Conservation (phyloP, 2,329 filamentous ascomycete genomes). For the Xylaria sp. region DNA sequence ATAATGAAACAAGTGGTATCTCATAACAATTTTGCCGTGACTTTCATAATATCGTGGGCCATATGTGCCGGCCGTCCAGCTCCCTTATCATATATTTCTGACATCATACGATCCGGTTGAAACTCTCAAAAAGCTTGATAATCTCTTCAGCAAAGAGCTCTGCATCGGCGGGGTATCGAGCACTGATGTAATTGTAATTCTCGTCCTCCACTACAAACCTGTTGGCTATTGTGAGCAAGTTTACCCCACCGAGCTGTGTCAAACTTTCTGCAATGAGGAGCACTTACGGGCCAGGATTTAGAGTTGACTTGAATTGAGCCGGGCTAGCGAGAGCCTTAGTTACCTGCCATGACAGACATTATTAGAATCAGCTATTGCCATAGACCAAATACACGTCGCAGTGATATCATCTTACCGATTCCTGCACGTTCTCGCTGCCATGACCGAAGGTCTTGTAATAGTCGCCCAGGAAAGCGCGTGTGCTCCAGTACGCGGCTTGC, state of each 20-base stretch:
- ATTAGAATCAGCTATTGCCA: constrained; percentile 20
- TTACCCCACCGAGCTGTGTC: background rate
- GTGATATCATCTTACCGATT: constrained; percentile 51
- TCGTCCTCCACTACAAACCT: constrained; percentile 61
- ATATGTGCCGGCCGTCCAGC: background rate
- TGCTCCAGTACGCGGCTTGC: constrained; percentile 60
- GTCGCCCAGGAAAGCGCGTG: constrained; percentile 60
- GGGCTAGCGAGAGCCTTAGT: constrained; percentile 55
- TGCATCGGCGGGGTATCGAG: constrained; percentile 57
- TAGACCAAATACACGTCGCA: background rate
- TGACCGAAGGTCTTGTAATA: constrained; percentile 67
- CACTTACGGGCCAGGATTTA: constrained; percentile 56
- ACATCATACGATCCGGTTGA: constrained; percentile 43
- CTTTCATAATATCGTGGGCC: constrained; percentile 25
- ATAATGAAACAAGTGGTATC: constrained; percentile 24
- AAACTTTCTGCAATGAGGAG: background rate
- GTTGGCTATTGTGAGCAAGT: constrained; percentile 24
- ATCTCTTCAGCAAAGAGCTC: constrained; percentile 54
- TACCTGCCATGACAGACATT: constrained; percentile 47
- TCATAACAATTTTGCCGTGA: constrained; percentile 19
- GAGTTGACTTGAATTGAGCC: constrained; percentile 57
- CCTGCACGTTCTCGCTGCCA: constrained; percentile 60
- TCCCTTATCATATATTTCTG: background rate
- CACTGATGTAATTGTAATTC: constrained; percentile 61
- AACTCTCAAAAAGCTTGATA: constrained; percentile 53